These are phyloP conservation scores for Schizopora paradoxa DNA, from an alignment of 1,284 basidiomycete species.

Conservation along the genomic window DNA sequence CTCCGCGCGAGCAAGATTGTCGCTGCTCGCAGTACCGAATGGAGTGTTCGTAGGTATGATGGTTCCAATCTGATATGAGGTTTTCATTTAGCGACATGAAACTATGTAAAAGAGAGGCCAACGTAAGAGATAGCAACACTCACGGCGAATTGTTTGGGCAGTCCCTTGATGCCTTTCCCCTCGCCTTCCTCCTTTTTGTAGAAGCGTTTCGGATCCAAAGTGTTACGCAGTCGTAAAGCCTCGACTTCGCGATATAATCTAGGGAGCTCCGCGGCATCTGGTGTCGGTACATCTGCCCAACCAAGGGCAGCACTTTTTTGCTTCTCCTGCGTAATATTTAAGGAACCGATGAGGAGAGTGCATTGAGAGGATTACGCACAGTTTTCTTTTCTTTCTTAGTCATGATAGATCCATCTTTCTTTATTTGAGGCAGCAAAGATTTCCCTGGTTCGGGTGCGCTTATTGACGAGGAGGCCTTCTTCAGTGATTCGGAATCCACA, in stretches of 20 bases:
- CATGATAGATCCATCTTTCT: constrained; percentile 51
- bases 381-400: constrained; percentile 68
- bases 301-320: constrained; percentile 73
- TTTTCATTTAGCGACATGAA: too few species aligned
- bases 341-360: constrained; percentile 4
- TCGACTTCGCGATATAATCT: constrained; percentile 89
- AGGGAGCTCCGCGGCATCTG: constrained; percentile 74
- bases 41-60: constrained; percentile 74
- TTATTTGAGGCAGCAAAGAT: constrained; percentile 49
- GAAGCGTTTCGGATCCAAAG: constrained; percentile 95
- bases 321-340: constrained; percentile 44
- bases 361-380: constrained; percentile 33
- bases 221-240: constrained; percentile 85
- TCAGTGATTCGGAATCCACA: constrained; percentile 51
- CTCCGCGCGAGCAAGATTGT: constrained; percentile 63
- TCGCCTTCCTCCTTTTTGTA: constrained; percentile 82
- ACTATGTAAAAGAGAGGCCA: constrained; percentile 8
- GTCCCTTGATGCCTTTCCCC: constrained; percentile 77
- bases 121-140: constrained; percentile 25
- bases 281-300: constrained; percentile 92
- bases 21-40: constrained; percentile 67
- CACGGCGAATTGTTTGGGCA: constrained; percentile 89
- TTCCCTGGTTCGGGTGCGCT: constrained; percentile 46
- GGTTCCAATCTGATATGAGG: constrained; percentile 74
- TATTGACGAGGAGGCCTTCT: constrained; percentile 40